These are phyloP conservation scores for Glonium stellatum DNA, from an alignment of 495 filamentous ascomycete genomes.

Conservation along the genomic window DNA sequence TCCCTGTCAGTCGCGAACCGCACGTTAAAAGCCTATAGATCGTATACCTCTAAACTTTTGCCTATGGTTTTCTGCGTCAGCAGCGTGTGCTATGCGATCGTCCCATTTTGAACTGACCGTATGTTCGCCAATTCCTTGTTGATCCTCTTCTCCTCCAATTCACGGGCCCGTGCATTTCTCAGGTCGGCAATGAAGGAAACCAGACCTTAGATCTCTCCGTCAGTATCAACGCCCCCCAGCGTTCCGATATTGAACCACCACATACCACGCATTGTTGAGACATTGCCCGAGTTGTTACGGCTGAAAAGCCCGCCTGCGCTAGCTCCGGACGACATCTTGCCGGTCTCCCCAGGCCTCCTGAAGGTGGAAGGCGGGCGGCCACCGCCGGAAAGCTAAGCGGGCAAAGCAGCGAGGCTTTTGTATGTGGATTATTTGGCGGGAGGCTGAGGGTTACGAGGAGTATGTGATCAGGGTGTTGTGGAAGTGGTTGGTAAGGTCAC, in stretches of 20 bases:
- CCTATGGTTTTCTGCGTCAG: slow-evolving; percentile 33
- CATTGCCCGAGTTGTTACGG: slow-evolving; percentile 32
- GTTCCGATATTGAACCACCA: background rate
- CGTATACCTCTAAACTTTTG: slow-evolving; percentile 68
- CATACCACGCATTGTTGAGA: slow-evolving; percentile 32
- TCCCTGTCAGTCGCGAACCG: slow-evolving; percentile 26
- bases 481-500: background rate
- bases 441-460: background rate
- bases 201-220: slow-evolving; percentile 47
- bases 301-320: slow-evolving; percentile 36
- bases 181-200: slow-evolving; percentile 99
- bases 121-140: slow-evolving; percentile 99
- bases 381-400: slow-evolving; percentile 26
- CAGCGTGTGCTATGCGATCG: background rate
- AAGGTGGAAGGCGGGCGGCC: slow-evolving; percentile 22
- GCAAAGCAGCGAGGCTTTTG: slow-evolving; percentile 12
- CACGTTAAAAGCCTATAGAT: background rate
- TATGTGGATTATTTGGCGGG: background rate
- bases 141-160: slow-evolving; percentile 97
- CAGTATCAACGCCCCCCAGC: background rate
- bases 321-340: slow-evolving; percentile 32
- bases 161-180: slow-evolving; percentile 86
- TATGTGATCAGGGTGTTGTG: background rate
- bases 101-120: slow-evolving; percentile 45
- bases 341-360: slow-evolving; percentile 14